Evolutionary conservation across 2,329 filamentous ascomycete species (phyloP).

Genomic region (Aureobasidium sp.): DNA sequence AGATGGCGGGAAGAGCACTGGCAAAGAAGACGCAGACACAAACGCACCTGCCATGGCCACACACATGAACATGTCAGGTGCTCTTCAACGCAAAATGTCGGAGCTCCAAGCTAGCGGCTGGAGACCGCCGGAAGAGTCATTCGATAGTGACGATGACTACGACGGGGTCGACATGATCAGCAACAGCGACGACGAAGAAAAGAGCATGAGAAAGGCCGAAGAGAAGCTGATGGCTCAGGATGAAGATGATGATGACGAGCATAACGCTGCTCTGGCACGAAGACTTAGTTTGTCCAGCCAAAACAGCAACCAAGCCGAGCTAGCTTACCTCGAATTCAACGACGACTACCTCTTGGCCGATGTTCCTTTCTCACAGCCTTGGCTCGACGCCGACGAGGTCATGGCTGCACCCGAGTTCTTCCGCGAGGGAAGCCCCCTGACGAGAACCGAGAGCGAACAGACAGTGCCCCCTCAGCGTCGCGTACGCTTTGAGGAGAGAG

Average conservation of each 20-base stretch:
- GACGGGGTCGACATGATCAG: constrained; percentile 27
- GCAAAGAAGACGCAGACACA: constrained; percentile 14
- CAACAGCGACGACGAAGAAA: constrained; percentile 25
- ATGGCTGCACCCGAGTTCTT: constrained; percentile 12
- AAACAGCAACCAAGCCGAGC: constrained; percentile 18
- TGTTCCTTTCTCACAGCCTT: constrained; percentile 11
- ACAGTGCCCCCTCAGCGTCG: constrained; percentile 25
- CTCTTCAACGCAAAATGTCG: constrained; percentile 22
- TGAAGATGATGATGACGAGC: constrained; percentile 21
- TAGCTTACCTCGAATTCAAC: constrained; percentile 17
- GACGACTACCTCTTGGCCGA: constrained; percentile 11
- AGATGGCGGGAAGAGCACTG: constrained; percentile 12
- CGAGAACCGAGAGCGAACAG: constrained; percentile 19
- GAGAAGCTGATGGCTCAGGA: constrained; percentile 15
- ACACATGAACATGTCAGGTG: constrained; percentile 17
- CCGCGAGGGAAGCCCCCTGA: neutral
- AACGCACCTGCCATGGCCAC: constrained; percentile 12
- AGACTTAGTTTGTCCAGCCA: constrained; percentile 23
- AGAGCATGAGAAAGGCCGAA: constrained; percentile 20
- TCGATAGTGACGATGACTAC: constrained; percentile 24
- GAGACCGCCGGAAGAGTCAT: constrained; percentile 20
- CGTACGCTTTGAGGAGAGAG: constrained; percentile 30
- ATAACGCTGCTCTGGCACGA: constrained; percentile 20
- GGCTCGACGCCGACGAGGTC: constrained; percentile 8
- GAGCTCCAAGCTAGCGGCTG: constrained; percentile 20